A percentile compares a stretch with the other conserved stretches of the same genome.
Evolutionary conservation across 1,284 basidiomycete species (phyloP).

Genomic region (Ustilago bromivora): DNA sequence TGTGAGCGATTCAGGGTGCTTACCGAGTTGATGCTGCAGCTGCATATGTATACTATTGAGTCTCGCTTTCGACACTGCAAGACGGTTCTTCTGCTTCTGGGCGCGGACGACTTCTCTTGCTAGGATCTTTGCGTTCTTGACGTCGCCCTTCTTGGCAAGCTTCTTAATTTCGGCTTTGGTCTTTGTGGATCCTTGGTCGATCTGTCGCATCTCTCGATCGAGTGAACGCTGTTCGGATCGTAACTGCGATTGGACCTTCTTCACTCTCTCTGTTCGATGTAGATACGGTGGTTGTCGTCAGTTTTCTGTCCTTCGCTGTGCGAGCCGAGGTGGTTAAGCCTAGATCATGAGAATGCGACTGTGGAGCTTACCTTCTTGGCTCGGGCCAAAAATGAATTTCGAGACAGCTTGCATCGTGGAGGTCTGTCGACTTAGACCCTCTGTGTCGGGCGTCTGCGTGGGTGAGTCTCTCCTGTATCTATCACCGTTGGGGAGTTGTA

Average conservation of each 20-base stretch:
- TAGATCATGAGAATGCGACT: background rate
- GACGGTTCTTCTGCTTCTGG: constrained; percentile 90
- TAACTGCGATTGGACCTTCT: constrained; percentile 62
- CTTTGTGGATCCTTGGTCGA: constrained; percentile 85
- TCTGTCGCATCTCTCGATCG: constrained; percentile 73
- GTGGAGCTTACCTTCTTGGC: constrained; percentile 79
- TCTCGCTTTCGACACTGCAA: constrained; percentile 91
- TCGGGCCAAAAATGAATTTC: constrained; percentile 91
- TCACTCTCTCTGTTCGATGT: constrained; percentile 48
- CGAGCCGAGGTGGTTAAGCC: background rate
- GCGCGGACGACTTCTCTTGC: constrained; percentile 94
- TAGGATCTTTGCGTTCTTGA: constrained; percentile 89
- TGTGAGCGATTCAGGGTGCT: constrained; percentile 50
- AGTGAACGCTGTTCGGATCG: constrained; percentile 63
- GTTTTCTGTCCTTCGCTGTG: background rate
- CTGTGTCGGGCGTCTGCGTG: background rate
- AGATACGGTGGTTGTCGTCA: background rate
- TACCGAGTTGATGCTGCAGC: constrained; percentile 91
- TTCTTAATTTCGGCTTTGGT: constrained; percentile 86
- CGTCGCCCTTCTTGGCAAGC: constrained; percentile 89
- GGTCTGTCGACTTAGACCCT: background rate
- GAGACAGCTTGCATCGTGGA: constrained; percentile 83
- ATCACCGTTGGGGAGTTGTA: background rate
- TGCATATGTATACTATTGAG: constrained; percentile 92
- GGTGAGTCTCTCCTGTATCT: background rate